phyloP scores from a whole-genome alignment of 495 filamentous ascomycete species.

The Daldinia concentrica region DNA sequence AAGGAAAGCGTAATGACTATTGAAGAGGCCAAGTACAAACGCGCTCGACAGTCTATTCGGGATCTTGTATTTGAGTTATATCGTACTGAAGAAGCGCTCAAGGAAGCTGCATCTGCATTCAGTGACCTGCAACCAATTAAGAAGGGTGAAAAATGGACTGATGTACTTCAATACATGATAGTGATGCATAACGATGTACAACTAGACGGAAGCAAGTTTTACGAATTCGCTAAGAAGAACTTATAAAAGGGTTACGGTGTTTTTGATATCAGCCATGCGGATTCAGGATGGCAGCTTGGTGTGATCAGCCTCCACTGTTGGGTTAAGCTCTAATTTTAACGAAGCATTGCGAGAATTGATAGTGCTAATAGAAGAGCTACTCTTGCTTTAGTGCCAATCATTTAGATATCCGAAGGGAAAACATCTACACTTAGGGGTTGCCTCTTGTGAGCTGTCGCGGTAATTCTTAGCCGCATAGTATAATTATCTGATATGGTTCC shows the following conservation, averaged over 20 bases:
- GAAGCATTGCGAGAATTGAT: too few relatives aligned
- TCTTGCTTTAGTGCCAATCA: too few relatives aligned
- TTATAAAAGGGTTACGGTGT: neutral
- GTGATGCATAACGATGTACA: neutral
- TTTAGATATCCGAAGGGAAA: neutral
- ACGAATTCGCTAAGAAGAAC: neutral
- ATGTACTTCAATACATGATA: neutral
- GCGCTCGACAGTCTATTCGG: neutral
- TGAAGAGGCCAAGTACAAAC: neutral
- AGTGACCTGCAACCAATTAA: neutral
- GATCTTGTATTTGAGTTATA: neutral
- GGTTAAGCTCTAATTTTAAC: too few relatives aligned
- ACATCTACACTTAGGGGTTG: neutral
- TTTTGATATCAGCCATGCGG: too few relatives aligned
- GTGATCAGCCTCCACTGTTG: too few relatives aligned
- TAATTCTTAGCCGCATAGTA: neutral
- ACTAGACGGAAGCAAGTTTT: neutral
- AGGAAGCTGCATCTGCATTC: slow-evolving; percentile 4
- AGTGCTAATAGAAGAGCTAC: too few relatives aligned
- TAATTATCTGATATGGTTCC: neutral
- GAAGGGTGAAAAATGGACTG: neutral
- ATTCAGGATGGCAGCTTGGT: too few relatives aligned
- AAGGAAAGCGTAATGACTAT: too few relatives aligned
- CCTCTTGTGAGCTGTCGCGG: neutral
- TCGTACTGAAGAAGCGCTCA: neutral